Evolutionary conservation across 305 asterid species (phyloP), one percentile per base, ranked within the genome.

Genomic region (Solanum hybrid): DNA sequence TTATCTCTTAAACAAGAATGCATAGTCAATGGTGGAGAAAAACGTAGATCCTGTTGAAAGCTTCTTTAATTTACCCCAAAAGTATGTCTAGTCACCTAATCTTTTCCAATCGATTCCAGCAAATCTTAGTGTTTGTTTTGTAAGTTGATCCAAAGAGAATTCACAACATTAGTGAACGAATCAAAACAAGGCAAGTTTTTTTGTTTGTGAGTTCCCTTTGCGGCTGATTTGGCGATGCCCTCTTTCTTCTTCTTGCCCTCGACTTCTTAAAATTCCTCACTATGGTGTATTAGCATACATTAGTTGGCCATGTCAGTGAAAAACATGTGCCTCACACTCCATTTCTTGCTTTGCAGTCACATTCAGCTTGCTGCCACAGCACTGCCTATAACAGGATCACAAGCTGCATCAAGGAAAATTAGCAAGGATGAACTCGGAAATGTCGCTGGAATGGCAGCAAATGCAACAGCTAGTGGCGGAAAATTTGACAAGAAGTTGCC

Each of bases 401-500:
- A 95, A 87, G 78, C 95, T 88, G 93, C 92, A 89, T 94, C 96
- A 34, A 94, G 92, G 87, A 97, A 95, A 91, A 91, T 94, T 40
- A 91, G 98, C 95, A 98, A 96, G 92, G 97, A 94, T 42, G 99
- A 95, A 90, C 90, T 98, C 19, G 98, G 95, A 88, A 93, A 95
- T 85, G 98, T 97, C 31, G 99, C 98, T 78, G 99, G 99, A 90
- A 90, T 98, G 97, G 99, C 99, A 81, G 95, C 98, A 72, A 91
- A 95, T 82, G 92, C 99, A 42, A 98, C 99, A 40, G 99, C 99
- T 24, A 98, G 99, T 40, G 98, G 99, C 85, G 99, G 99, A 78
- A 98, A 98, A 89, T 98, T 97, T 86, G 99, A 98, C 94, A 98
- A 98, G 94, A 98, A 98, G 91, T 92, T 98, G 90, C 96, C 97